Evolutionary conservation across 148 eudicot species (phyloP).

Genomic region (Polygonum aviculare): DNA sequence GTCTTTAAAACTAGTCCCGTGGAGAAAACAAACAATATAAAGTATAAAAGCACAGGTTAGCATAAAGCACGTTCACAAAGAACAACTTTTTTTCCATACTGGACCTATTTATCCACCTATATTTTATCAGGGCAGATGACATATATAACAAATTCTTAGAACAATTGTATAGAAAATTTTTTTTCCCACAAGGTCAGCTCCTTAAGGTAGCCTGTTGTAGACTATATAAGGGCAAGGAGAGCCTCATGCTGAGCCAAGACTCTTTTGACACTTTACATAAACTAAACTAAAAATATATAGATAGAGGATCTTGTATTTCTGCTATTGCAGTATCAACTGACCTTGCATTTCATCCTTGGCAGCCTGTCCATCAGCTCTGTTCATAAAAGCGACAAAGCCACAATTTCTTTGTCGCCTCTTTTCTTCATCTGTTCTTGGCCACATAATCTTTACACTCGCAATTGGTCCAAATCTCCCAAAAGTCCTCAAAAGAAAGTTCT

Average conservation of each 20-base stretch:
- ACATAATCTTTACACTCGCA: conserved; percentile 99
- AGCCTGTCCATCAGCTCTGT: conserved; percentile 93
- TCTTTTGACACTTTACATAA: not conserved
- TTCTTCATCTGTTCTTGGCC: conserved; percentile 99
- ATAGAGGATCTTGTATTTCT: not conserved
- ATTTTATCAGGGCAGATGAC: not conserved
- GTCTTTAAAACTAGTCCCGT: not conserved
- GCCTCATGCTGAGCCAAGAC: not conserved
- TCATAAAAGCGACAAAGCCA: conserved; percentile 99
- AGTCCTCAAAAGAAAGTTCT: conserved; percentile 88
- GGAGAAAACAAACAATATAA: not conserved
- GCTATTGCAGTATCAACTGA: conserved; percentile 10
- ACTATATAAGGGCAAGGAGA: not conserved
- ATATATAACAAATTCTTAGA: not conserved
- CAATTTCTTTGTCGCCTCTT: conserved; percentile 85
- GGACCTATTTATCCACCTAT: not conserved
- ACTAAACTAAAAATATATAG: not conserved
- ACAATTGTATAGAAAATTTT: not conserved
- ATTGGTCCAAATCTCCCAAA: conserved; percentile 99
- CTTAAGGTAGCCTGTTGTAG: not conserved
- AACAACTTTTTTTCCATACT: not conserved
- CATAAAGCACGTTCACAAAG: not conserved
- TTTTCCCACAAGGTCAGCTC: not conserved
- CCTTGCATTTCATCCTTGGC: conserved; percentile 99
- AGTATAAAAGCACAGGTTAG: not conserved